Conservation (phyloP, 441 rosid genomes). For the Syzygium syzygioides region DNA sequence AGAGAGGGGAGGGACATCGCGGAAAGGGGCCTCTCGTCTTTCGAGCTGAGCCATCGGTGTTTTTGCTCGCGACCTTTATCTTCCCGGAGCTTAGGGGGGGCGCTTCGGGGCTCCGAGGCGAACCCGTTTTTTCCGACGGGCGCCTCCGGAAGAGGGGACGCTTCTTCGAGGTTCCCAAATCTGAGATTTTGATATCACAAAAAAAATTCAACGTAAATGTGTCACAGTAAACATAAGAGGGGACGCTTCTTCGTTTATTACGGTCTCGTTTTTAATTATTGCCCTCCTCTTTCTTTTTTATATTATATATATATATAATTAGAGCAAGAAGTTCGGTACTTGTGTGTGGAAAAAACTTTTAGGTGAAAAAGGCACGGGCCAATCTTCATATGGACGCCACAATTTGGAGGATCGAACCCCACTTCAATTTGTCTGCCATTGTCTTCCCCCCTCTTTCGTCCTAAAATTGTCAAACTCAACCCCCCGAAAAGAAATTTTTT, state of each 20-base stretch:
- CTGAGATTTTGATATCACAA: too few species aligned
- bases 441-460: background rate
- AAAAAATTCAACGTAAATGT: too few species aligned
- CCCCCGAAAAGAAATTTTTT: background rate
- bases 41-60: constrained; percentile 16
- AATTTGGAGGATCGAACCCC: background rate
- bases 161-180: too few species aligned
- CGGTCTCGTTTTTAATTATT: background rate
- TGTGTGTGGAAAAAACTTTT: background rate
- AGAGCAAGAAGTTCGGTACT: background rate
- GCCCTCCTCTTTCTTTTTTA: too few species aligned
- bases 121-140: background rate
- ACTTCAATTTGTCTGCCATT: background rate
- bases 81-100: background rate
- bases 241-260: background rate
- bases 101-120: too few species aligned
- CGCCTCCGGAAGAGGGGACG: too few species aligned
- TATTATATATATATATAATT: background rate
- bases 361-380: background rate
- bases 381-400: background rate
- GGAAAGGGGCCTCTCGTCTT: constrained; percentile 6
- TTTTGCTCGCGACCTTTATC: constrained; percentile 3
- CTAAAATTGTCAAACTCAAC: background rate
- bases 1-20: background rate
- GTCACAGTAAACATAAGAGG: too few species aligned